A percentile compares a stretch with the other conserved stretches of the same genome.
phyloP scores from a whole-genome alignment of 345 rosid genomes.

The Combretum micranthum region DNA sequence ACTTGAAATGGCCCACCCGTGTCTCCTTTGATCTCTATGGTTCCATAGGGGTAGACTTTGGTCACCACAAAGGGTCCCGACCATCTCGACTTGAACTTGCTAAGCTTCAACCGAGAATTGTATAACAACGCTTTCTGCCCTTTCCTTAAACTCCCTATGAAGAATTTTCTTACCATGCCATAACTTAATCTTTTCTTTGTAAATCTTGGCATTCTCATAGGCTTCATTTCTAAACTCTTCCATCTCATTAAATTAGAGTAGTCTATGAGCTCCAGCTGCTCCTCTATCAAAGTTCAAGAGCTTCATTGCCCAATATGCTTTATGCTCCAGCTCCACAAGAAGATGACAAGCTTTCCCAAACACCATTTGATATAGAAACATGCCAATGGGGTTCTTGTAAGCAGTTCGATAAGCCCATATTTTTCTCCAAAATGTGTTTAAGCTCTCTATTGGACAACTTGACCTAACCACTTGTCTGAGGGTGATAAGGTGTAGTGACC shows the following conservation, averaged over 20 bases:
- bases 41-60: too few relatives aligned
- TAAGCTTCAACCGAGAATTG: too few relatives aligned
- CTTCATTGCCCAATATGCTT: neutral
- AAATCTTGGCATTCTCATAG: neutral
- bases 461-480: neutral
- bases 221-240: neutral
- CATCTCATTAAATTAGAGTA: constrained; percentile 2
- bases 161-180: too few relatives aligned
- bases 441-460: neutral
- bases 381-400: constrained; percentile 4
- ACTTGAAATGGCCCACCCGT: too few relatives aligned
- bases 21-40: too few relatives aligned
- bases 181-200: too few relatives aligned
- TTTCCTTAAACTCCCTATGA: too few relatives aligned
- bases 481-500: neutral
- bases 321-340: constrained; percentile 9
- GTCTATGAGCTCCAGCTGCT: neutral
- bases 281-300: neutral
- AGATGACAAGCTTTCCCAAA: constrained; percentile 9
- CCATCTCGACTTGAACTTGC: too few relatives aligned
- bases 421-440: neutral
- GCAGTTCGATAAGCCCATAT: constrained; percentile 1
- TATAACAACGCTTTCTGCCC: too few relatives aligned
- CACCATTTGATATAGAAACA: neutral
- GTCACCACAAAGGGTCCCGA: too few relatives aligned